Evolutionary conservation across 805 yeast genomes (phyloP).

Genomic region (Candida suzukii): DNA sequence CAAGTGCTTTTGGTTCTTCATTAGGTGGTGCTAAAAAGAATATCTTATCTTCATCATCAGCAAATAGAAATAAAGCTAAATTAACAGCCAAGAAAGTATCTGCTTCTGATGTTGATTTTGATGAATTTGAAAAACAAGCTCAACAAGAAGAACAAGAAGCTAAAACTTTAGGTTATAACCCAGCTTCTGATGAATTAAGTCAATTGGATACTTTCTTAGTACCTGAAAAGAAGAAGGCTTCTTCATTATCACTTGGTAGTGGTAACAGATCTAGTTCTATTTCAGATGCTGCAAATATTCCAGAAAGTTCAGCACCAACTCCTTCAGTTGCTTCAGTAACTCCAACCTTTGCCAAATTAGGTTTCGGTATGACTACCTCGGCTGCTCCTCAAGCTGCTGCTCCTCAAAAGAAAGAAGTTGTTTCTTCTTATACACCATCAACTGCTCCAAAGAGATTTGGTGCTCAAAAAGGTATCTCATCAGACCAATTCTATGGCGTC

Average conservation of each 20-base stretch:
- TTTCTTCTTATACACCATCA: conserved; percentile 59
- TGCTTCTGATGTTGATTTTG: conserved; percentile 45
- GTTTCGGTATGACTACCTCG: conserved; percentile 82
- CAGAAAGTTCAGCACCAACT: conserved; percentile 5
- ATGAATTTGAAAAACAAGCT: conserved; percentile 68
- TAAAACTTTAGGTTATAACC: conserved; percentile 45
- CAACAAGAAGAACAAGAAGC: conserved; percentile 73
- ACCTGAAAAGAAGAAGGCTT: conserved; percentile 4
- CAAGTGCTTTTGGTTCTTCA: conserved; percentile 1
- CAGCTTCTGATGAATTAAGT: conserved; percentile 18
- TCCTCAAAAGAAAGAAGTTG: conserved; percentile 21
- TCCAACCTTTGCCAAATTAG: conserved; percentile 72
- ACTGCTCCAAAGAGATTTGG: conserved; percentile 69
- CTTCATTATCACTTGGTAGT: conserved; percentile 1
- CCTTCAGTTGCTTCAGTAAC: conserved; percentile 36
- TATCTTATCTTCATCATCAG: conserved; percentile 35
- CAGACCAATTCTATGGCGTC: conserved; percentile 91
- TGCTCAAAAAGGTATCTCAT: conserved; percentile 86
- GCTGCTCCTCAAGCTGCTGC: conserved; percentile 40
- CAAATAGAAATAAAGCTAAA: conserved; percentile 51
- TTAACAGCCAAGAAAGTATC: conserved; percentile 51
- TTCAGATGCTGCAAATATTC: conserved; percentile 10
- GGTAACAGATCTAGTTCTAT: conserved; percentile 6
- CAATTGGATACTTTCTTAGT: conserved; percentile 9
- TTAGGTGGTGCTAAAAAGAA: conserved; percentile 17